Conservation (phyloP, 257 asterid genomes). For the Jasminum sambac region DNA sequence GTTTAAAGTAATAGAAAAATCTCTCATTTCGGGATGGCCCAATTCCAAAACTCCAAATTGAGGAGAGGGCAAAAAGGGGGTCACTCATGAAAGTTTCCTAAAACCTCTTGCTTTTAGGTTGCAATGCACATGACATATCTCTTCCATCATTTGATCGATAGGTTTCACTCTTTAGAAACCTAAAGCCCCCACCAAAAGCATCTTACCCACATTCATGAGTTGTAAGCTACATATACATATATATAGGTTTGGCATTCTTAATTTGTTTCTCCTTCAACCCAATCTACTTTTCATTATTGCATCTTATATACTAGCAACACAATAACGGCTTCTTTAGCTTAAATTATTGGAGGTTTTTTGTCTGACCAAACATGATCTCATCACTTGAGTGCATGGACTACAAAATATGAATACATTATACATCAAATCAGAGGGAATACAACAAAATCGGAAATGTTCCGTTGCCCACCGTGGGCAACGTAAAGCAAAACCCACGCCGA, state of each 20-base stretch:
- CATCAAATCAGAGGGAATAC: too few relatives aligned
- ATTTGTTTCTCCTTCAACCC: neutral
- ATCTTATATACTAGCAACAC: neutral
- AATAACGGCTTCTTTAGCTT: neutral
- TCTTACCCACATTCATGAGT: slow-evolving; percentile 31
- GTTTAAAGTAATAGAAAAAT: too few relatives aligned
- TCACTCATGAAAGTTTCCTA: slow-evolving; percentile 26
- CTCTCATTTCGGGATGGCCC: too few relatives aligned
- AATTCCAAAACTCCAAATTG: slow-evolving; percentile 13
- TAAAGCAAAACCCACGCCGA: too few relatives aligned
- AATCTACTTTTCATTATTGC: neutral
- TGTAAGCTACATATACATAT: slow-evolving; percentile 9
- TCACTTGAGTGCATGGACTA: neutral
- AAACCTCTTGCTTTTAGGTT: slow-evolving; percentile 28
- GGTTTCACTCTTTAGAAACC: slow-evolving; percentile 21
- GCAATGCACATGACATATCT: slow-evolving; percentile 40
- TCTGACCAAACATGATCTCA: neutral
- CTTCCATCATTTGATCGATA: slow-evolving; percentile 31
- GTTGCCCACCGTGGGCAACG: too few relatives aligned
- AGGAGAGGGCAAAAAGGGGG: neutral
- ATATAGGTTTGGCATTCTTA: slow-evolving; percentile 23
- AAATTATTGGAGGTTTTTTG: slow-evolving; percentile 5
- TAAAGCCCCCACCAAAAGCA: slow-evolving; percentile 31
- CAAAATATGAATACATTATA: neutral
- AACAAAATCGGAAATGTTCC: too few relatives aligned